A percentile compares a stretch with the other conserved stretches of the same genome.
Evolutionary conservation across 257 asterid genomes (phyloP).

Genomic region (Solanum verrucosum): DNA sequence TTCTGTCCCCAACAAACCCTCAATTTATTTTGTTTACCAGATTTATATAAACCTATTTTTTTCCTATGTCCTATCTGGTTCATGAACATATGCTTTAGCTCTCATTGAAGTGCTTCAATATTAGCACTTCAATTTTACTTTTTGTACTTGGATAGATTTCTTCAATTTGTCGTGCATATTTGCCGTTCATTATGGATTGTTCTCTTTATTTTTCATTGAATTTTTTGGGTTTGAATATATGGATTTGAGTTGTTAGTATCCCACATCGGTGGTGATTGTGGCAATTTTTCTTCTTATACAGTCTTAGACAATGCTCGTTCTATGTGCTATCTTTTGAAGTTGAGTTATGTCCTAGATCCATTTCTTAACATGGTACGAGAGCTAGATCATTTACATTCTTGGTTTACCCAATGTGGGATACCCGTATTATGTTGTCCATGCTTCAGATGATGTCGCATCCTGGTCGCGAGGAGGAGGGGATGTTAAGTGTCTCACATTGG

Average conservation of each 20-base stretch:
- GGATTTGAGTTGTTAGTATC: not conserved
- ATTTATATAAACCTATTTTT: not conserved
- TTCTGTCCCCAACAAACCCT: not conserved
- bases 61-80: not conserved
- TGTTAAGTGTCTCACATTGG: not conserved
- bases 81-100: not conserved
- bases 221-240: not conserved
- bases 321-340: not conserved
- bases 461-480: not conserved
- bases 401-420: not conserved
- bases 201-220: not conserved
- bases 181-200: not conserved
- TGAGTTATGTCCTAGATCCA: not conserved
- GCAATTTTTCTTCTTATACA: not conserved
- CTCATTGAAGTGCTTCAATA: not conserved
- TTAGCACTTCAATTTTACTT: not conserved
- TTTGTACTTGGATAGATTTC: not conserved
- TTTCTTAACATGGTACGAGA: not conserved
- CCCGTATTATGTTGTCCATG: not conserved
- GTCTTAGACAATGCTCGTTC: not conserved
- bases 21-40: not conserved
- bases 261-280: not conserved
- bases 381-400: not conserved
- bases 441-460: not conserved
- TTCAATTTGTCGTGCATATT: not conserved